Base-by-base conservation (phyloP, 768 basidiomycete genomes). In the Cystobasidium ongulense region DNA sequence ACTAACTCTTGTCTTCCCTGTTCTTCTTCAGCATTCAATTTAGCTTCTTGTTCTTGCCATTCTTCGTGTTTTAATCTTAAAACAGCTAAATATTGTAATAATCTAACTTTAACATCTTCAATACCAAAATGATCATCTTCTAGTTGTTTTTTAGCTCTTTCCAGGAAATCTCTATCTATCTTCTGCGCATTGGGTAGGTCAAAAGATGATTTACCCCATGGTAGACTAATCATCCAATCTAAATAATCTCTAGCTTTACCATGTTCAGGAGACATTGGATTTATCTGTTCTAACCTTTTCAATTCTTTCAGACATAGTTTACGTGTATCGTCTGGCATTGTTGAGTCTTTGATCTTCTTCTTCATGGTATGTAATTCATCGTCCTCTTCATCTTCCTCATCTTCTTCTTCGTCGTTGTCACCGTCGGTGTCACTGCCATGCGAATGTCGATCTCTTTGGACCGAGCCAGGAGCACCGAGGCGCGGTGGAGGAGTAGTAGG, bases 71-170 rank as follows among this genome's bases (percentile, higher is more conserved):
- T 83, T 63, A 87, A 81, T 74, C 91, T 83, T 38, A 94, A 88
- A 13, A 96, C 89, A 0, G 91, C 92, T 46, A 97, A 86, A 80
- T 92, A 96, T 78, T 96, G 94, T 57, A 95, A 89, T 1, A 95
- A 81, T 11, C 93, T 85, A 76, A 90, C 88, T 84, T 96, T 97
- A 80, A 97, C 89, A 80, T 90, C 91, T 73, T 93, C 91, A 21
- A 97, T 83, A 0, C 94, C 94, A 77, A 88, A 95, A 80, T 97
- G 93, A 74, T 95, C 93, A 15, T 87, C 84, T 77, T 97, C 92
- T 10, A 97, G 86, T 79, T 90, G 91, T 25, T 83, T 83, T 27
- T 90, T 87, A 31, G 93, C 91, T 41, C 84, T 18, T 1, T 52
- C 65, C 53, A 79, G 39, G 39, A 79, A 78, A 62, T 73, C 77